A percentile compares a stretch with the other conserved stretches of the same genome.
Evolutionary conservation across 1,284 basidiomycete species (phyloP).

Genomic region (Ceratobasidium sp.): DNA sequence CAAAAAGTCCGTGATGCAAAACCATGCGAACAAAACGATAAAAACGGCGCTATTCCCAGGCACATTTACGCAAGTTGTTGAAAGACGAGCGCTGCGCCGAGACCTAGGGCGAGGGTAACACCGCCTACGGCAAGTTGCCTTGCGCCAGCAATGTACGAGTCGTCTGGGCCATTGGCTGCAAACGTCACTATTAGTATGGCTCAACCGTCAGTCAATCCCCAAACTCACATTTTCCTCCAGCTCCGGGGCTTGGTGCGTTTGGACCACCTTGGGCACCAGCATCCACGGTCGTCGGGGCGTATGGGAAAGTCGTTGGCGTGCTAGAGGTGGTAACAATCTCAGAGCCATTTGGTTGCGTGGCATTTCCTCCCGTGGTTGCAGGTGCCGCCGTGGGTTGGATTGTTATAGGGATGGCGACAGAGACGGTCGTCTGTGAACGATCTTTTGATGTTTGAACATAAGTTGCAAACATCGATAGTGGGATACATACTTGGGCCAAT

Average conservation of each 20-base stretch:
- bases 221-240: neutral
- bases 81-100: slow-evolving; percentile 3
- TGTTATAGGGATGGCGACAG: slow-evolving; percentile 19
- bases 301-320: slow-evolving; percentile 16
- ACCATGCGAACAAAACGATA: slow-evolving; percentile 15
- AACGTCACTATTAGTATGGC: neutral
- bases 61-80: slow-evolving; percentile 12
- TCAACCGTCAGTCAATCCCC: neutral
- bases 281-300: neutral
- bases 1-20: slow-evolving; percentile 20
- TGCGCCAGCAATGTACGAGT: slow-evolving; percentile 17
- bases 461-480: too few relatives aligned
- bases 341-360: neutral
- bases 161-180: slow-evolving; percentile 14
- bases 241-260: slow-evolving; percentile 14
- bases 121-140: slow-evolving; percentile 11
- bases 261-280: slow-evolving; percentile 6
- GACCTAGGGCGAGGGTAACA: slow-evolving; percentile 10
- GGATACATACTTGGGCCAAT: slow-evolving; percentile 8
- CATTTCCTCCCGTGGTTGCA: neutral
- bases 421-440: slow-evolving; percentile 15
- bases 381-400: neutral
- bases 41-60: neutral
- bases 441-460: neutral
- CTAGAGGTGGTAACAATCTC: neutral